Base-by-base conservation (phyloP, 441 rosid species). In the Euphorbia schlechtendalii region DNA sequence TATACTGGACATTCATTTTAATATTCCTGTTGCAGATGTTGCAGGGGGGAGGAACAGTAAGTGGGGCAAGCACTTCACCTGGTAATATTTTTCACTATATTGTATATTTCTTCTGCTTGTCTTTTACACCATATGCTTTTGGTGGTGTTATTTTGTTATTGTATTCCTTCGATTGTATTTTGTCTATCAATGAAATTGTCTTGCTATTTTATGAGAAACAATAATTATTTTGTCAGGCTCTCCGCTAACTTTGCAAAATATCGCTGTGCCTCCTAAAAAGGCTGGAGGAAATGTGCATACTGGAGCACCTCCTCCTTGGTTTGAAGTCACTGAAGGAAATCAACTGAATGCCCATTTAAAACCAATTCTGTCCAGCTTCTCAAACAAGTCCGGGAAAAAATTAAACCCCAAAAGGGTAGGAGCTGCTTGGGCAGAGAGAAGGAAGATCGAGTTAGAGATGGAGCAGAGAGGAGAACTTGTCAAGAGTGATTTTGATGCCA, bases 361-460 rank as follows among this genome's bases (percentile, higher is more conserved):
- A 57, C 74, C 75, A 45, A 46, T 72, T 20, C 73, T 69, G 41
- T 73, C 71, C 21, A 74, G 72, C 71, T 41, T 55, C 41, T 76
- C 81, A 55, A 77, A 63, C 56, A 79, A 70, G 45, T 68, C 80
- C 14, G 76, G 70, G 56, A 94, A 87, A 73, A 86, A 86, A 67
- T 76, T 91, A 80, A 89, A 94, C 66, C 96, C 94, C n/a, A 86
- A 89, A 62, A 83, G 96, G 71, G 92, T 94, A 34, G 98, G 99
- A 12, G 96, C 96, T 72, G 96, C 92, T 20, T 94, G 96, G 96
- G 96, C 98, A 67, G 96, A 94, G 70, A 87, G 73, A 83, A 86
- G 96, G 80, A 86, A 91, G 83, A 76, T 82, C 54, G 99, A 90
- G 81, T 72, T 89, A 71, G 96, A 89, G 73, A 87, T 77, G 92